phyloP scores from a whole-genome alignment of 2,329 filamentous ascomycete species.

The Aspergillus fijiensis region DNA sequence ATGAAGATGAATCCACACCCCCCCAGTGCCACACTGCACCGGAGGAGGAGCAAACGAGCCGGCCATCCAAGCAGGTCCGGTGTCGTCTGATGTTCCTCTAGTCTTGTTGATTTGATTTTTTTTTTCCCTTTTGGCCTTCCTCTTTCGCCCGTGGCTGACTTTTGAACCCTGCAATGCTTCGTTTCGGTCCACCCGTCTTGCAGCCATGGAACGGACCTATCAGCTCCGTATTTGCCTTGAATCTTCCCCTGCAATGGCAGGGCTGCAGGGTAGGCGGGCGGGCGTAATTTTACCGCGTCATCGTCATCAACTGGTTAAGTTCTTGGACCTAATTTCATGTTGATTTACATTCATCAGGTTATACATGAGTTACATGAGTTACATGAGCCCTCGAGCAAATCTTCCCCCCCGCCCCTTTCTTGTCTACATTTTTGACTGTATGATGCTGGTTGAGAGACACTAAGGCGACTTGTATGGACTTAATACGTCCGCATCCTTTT shows the following conservation, averaged over 20 bases:
- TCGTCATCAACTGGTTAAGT: neutral
- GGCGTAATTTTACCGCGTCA: neutral
- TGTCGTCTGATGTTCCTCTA: conserved; percentile 18
- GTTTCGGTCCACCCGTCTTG: conserved; percentile 17
- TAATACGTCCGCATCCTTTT: neutral
- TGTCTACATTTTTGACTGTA: neutral
- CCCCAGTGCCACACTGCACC: neutral
- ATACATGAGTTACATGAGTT: neutral
- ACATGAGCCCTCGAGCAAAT: too few relatives aligned
- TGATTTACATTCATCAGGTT: neutral
- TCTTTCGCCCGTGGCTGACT: conserved; percentile 8
- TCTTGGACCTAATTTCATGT: neutral
- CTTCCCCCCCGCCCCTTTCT: neutral
- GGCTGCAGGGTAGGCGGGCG: conserved; percentile 15
- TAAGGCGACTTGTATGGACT: neutral
- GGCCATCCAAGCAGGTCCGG: neutral
- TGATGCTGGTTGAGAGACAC: neutral
- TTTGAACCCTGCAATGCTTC: conserved; percentile 19
- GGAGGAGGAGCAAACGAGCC: neutral
- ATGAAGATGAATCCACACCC: conserved; percentile 9
- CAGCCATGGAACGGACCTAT: conserved; percentile 17
- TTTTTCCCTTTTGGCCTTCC: neutral
- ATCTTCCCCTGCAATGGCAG: conserved; percentile 19
- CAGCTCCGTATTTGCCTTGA: conserved; percentile 11
- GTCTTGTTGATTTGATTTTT: conserved; percentile 2